Base-by-base conservation (phyloP, 2,329 filamentous ascomycete genomes). In the Passalora sequoiae region DNA sequence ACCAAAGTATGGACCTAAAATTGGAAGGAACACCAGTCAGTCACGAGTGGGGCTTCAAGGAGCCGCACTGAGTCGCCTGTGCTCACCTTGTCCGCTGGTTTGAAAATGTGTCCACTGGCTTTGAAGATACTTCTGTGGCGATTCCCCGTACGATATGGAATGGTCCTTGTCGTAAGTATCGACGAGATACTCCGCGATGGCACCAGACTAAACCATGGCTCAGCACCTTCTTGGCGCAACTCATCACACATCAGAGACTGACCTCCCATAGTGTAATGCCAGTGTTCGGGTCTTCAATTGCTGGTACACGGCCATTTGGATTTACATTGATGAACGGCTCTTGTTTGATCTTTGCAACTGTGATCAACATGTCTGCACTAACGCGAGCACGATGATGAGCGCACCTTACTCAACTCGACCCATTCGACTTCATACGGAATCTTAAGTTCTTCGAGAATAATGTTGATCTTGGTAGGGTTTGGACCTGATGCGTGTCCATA, bases 211-310 rank as follows among this genome's bases (percentile, higher is more conserved):
- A n/a, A n/a, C 5, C 19, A 17, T 27, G 5, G 3, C n/a, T 42
- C 4, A 42, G 27, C 22, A n/a, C 15, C 29, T 8, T n/a, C n/a
- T n/a, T n/a, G 9, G n/a, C 6, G 15, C 22, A 12, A 3, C 20
- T 33, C n/a, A 31, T 5, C 21, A 36, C 16, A 12, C 22, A 3
- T n/a, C 24, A 12, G 2, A 24, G 7, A 13, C 19, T 12, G 20
- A 48, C 46, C 44, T 68, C 66, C 54, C 61, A 68, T 4, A 69
- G 49, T 6, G 60, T 66, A 35, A 69, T 51, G 29, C 60, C 62
- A 1, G 65, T 69, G 57, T 72, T 72, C 1, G 69, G 69, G 51
- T 73, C 70, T 17, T 68, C 45, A 43, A 73, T 67, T 2, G 65
- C 64, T 10, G 69, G 68, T 13, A 67, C 56, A 8, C 66, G 59